These are phyloP conservation scores for Diaporthe citrichinensis DNA, from an alignment of 2,329 filamentous ascomycete genomes.

Conservation along the genomic window DNA sequence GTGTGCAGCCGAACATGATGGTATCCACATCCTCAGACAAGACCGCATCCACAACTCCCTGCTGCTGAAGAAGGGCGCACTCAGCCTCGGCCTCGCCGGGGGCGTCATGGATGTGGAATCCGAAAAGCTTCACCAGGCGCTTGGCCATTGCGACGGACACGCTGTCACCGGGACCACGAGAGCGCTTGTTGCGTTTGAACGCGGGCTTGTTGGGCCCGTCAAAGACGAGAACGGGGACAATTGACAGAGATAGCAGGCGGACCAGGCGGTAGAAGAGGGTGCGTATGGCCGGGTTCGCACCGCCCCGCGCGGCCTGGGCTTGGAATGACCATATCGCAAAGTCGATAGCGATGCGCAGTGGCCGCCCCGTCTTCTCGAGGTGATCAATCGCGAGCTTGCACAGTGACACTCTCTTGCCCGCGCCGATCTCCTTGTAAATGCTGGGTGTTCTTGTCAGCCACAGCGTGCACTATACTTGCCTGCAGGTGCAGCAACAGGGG, in stretches of 20 bases:
- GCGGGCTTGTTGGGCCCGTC: slow-evolving; percentile 68
- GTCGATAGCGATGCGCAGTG: slow-evolving; percentile 90
- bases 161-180: slow-evolving; percentile 73
- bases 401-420: slow-evolving; percentile 83
- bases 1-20: slow-evolving; percentile 92
- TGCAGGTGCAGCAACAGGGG: neutral
- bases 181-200: slow-evolving; percentile 89
- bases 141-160: slow-evolving; percentile 84
- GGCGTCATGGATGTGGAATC: slow-evolving; percentile 86
- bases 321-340: slow-evolving; percentile 99
- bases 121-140: slow-evolving; percentile 86
- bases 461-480: slow-evolving; percentile 1
- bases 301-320: slow-evolving; percentile 85
- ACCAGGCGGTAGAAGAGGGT: slow-evolving; percentile 94
- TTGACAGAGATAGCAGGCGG: slow-evolving; percentile 61
- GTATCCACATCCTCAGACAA: slow-evolving; percentile 97
- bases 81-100: slow-evolving; percentile 97
- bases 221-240: slow-evolving; percentile 68
- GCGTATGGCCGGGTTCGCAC: slow-evolving; percentile 88
- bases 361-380: slow-evolving; percentile 77
- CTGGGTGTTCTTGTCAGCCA: slow-evolving; percentile 59
- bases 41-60: slow-evolving; percentile 91
- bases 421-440: slow-evolving; percentile 90
- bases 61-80: slow-evolving; percentile 86
- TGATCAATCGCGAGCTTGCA: slow-evolving; percentile 86